Evolutionary conservation across 192 early-diverging fungal genomes (phyloP).

Genomic region (Coemansia asiatica): DNA sequence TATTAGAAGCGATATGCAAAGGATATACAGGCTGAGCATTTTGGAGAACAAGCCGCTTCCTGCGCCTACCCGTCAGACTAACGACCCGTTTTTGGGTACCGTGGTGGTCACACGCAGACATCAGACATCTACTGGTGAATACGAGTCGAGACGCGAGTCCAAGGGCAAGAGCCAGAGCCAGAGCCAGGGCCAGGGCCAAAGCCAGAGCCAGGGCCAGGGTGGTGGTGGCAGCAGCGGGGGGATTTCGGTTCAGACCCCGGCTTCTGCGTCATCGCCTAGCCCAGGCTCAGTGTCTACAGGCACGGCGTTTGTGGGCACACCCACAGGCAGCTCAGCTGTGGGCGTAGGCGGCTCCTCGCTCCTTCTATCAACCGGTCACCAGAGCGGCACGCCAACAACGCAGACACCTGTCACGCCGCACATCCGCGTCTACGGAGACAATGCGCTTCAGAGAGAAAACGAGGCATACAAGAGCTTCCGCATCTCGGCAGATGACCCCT

Average conservation of each 20-base stretch:
- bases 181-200: neutral
- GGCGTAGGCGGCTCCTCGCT: conserved; percentile 33
- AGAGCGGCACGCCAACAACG: conserved; percentile 15
- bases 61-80: conserved; percentile 23
- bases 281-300: conserved; percentile 24
- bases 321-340: neutral
- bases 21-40: conserved; percentile 48
- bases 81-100: conserved; percentile 37
- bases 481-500: conserved; percentile 77
- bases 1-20: conserved; percentile 49
- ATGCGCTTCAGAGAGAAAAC: conserved; percentile 60
- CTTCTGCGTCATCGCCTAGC: conserved; percentile 33
- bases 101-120: conserved; percentile 30
- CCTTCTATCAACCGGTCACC: conserved; percentile 25
- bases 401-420: conserved; percentile 52
- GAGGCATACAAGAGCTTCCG: conserved; percentile 87
- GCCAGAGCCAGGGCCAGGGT: neutral
- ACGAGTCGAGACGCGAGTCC: conserved; percentile 33
- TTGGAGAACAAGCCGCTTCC: conserved; percentile 55
- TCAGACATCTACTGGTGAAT: conserved; percentile 17
- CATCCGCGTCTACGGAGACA: conserved; percentile 86
- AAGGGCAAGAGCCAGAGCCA: conserved; percentile 11
- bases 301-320: conserved; percentile 9
- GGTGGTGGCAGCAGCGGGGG: too few relatives aligned
- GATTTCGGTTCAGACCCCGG: conserved; percentile 5